Conservation (phyloP, 2,329 filamentous ascomycete species). For the Exophiala oligosperma region DNA sequence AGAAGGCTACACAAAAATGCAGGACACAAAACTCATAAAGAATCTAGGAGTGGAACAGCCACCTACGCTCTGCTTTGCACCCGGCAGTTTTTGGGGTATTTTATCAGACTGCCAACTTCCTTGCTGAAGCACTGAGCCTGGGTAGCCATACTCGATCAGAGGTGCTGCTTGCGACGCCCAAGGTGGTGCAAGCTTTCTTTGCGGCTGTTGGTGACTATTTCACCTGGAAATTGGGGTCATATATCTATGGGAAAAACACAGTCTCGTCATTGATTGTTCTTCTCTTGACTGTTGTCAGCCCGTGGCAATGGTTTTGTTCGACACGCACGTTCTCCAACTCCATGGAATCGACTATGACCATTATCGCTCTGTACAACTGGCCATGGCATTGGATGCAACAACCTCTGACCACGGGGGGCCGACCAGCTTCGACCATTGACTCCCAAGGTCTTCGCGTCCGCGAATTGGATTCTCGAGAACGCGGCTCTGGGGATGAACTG, state of each 20-base stretch:
- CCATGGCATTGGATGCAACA: constrained; percentile 72
- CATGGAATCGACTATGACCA: constrained; percentile 83
- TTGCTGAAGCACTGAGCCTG: constrained; percentile 57
- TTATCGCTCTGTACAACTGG: constrained; percentile 77
- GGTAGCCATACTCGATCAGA: constrained; percentile 60
- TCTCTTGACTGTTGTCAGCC: constrained; percentile 69
- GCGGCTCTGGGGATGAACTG: constrained; percentile 26
- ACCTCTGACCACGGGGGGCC: constrained; percentile 23
- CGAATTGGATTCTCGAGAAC: constrained; percentile 35
- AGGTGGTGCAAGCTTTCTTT: constrained; percentile 72
- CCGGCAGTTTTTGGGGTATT: constrained; percentile 79
- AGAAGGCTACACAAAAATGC: constrained; percentile 1
- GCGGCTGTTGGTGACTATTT: constrained; percentile 81
- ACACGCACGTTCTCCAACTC: constrained; percentile 93
- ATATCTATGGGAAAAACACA: constrained; percentile 67
- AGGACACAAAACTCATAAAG: constrained; percentile 14
- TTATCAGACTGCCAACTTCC: constrained; percentile 63
- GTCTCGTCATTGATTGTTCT: constrained; percentile 70
- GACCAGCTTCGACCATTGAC: background rate
- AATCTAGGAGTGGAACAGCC: constrained; percentile 83
- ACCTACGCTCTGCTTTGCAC: constrained; percentile 86
- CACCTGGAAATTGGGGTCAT: constrained; percentile 78
- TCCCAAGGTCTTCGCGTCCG: constrained; percentile 43
- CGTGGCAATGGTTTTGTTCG: constrained; percentile 97
- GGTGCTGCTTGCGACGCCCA: constrained; percentile 71